Evolutionary conservation across 176 grass and related monocot genomes (phyloP).

Genomic region (Lolium rigidum): DNA sequence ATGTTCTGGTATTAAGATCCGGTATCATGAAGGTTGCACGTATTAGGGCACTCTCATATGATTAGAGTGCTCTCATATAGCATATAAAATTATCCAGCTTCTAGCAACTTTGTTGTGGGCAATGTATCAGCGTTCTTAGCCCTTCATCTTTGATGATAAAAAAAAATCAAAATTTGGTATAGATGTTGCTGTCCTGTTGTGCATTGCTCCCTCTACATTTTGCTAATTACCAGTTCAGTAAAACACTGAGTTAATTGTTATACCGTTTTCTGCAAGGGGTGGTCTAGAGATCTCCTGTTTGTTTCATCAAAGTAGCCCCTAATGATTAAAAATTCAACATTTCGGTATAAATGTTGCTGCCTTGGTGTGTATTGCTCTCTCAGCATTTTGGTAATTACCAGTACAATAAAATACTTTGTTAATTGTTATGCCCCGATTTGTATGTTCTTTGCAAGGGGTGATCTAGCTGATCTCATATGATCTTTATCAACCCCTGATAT

Average conservation of each 20-base stretch:
- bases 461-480: background rate
- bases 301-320: background rate
- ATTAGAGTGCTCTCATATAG: background rate
- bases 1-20: background rate
- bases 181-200: background rate
- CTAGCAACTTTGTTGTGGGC: background rate
- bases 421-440: background rate
- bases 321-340: background rate
- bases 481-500: background rate
- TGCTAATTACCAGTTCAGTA: background rate
- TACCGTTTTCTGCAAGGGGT: background rate
- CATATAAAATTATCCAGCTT: background rate
- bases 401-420: background rate
- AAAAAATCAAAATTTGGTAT: background rate
- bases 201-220: background rate
- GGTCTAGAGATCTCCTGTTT: background rate
- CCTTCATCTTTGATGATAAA: background rate
- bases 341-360: background rate
- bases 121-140: constrained; percentile 1
- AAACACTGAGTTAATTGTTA: background rate
- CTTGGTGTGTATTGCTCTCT: background rate
- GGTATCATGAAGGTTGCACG: background rate
- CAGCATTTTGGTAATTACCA: background rate
- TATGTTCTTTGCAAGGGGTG: background rate
- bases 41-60: background rate